Conservation (phyloP, 1,139 yeast species). For the Kodamaea sp. region DNA sequence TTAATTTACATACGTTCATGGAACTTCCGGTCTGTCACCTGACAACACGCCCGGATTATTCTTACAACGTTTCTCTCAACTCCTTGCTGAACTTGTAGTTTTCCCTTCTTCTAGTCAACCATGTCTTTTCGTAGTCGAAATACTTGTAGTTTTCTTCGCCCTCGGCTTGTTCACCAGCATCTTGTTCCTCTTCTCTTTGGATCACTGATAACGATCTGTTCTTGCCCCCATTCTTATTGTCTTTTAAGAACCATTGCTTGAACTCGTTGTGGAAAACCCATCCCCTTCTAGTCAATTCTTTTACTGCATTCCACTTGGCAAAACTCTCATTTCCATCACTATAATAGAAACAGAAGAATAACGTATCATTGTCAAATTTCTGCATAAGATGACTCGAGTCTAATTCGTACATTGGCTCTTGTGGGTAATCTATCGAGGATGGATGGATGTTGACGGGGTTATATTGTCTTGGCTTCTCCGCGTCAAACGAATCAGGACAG, state of each 20-base stretch:
- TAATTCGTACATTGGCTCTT: conserved; percentile 72
- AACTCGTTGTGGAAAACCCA: conserved; percentile 83
- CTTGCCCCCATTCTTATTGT: conserved; percentile 36
- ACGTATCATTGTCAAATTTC: conserved; percentile 82
- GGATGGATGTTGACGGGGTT: conserved; percentile 86
- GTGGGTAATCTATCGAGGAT: conserved; percentile 89
- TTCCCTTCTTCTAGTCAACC: conserved; percentile 84
- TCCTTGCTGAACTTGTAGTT: conserved; percentile 47
- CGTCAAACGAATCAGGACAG: conserved; percentile 92
- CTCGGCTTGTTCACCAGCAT: conserved; percentile 12
- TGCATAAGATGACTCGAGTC: conserved; percentile 55
- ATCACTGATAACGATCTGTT: conserved; percentile 47
- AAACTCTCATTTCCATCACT: conserved; percentile 48
- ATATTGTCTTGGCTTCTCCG: conserved; percentile 83
- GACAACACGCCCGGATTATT: too few relatives aligned
- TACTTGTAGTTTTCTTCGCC: conserved; percentile 66
- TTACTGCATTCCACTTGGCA: conserved; percentile 73
- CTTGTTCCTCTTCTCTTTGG: conserved; percentile 33
- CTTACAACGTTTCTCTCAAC: conserved; percentile 20
- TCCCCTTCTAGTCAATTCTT: conserved; percentile 76
- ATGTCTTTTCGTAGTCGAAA: conserved; percentile 87
- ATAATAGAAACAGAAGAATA: conserved; percentile 90
- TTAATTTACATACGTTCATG: not conserved
- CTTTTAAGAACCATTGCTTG: conserved; percentile 79
- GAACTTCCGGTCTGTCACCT: too few relatives aligned